Base-by-base conservation (phyloP, 2,329 filamentous ascomycete species). In the Fulvia fulva region DNA sequence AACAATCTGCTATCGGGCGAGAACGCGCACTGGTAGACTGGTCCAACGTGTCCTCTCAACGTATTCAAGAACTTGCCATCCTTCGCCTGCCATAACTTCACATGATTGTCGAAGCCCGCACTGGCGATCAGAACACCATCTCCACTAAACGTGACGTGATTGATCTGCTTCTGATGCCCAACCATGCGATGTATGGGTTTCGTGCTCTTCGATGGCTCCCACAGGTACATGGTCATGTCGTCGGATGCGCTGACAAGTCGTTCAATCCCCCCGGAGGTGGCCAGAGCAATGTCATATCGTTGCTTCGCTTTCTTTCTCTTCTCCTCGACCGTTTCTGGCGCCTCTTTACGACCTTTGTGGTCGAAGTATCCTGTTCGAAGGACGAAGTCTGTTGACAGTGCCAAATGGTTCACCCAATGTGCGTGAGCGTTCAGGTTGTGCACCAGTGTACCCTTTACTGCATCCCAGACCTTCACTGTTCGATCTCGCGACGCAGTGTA, bases 131-230 rank as follows among this genome's bases (percentile, higher is more conserved):
- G 82, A 8, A 84, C 81, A 32, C 91, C 93, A 70, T 97, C 92
- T 0, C 93, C 91, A 0, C 91, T 96, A 75, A 97, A 97, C 0
- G 87, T 89, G 50, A 97, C 92, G 71, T 97, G 90, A 73, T 97
- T 97, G 66, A 97, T 92, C 71, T 93, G 90, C 76, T 97, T 97
- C 73, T 97, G 91, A 70, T 99, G 94, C 1, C 94, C 94, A n/a
- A 91, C 76, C 76, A 97, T 83, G 32, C 91, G 82, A n/a, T 90
- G 88, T 3, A 97, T 79, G 0, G 93, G 92, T 73, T 97, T 97
- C 7, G 81, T 89, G 3, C 87, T 87, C 45, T 80, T 81, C 9
- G 86, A 81, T 0, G 92, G 92, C 60, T 95, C 90, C 93, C 93
- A 99, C 7, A 99, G 82, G 72, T 91, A 96, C 83, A 99, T 93